Base-by-base conservation (phyloP, 257 asterid genomes). In the Phtheirospermum japonicum region DNA sequence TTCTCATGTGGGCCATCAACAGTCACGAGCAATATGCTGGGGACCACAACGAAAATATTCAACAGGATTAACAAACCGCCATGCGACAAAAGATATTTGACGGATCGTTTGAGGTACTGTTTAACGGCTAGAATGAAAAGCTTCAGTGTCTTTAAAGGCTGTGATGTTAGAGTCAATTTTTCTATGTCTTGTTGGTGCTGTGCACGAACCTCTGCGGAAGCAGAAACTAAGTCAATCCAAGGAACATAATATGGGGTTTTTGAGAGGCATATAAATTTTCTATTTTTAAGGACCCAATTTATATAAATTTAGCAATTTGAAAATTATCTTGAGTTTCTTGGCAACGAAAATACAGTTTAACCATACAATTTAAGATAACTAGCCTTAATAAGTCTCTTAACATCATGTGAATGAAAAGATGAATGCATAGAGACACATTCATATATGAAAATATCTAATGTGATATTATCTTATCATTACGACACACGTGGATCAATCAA, bases 1-100 rank as follows among this genome's bases (percentile, higher is more conserved):
- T 86, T 88, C 45, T 69, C 96, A 70, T 82, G 93, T 73, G 93
- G 88, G 30, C 90, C 95, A 54, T 83, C 73, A 58, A 80, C 66
- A 54, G 76, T 77, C 72, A 80, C 70, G 30, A 85, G 82, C 19
- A 80, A 54, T 63, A 71, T 36, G 18, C 76, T 74, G 60, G 68
- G 64, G 9, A 78, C 67, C 46, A 69, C 76, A 53, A 72, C 19
- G 42, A 75, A 26, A 34, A 61, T 17, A 72, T 83, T 61, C 64
- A 79, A 59, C 68, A 73, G 65, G 77, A 80, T 55, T 63, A 86
- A 63, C 90, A 81, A 85, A 73, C 71, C 63, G 40, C 78, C 77
- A 68, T 84, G 90, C 9, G 90, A 80, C 72, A 88, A 69, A 68
- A 85, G 80, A 77, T 88, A 88, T 17, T 64, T 66, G 48, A 63